Evolutionary conservation across 352 stramenopile genomes (phyloP).

Genomic region (Pythium oligandrum): DNA sequence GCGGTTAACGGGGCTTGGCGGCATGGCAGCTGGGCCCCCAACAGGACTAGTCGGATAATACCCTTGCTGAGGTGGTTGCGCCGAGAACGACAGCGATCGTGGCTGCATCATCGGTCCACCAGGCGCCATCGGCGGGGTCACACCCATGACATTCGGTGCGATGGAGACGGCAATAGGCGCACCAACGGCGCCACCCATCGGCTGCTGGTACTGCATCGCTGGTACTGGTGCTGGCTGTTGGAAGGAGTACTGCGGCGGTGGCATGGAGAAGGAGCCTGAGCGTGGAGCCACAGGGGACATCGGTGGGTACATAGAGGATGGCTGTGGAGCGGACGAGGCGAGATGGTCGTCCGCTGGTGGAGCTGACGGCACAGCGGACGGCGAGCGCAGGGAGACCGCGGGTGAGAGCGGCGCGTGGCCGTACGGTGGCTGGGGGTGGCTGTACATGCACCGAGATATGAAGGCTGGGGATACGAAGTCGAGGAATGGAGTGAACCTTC

Average conservation of each 20-base stretch:
- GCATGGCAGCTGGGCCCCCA: too few species aligned
- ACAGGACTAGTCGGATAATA: background rate
- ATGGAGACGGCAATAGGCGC: conserved; percentile 7
- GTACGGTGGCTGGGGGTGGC: too few species aligned
- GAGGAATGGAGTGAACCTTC: too few species aligned
- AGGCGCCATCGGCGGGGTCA: too few species aligned
- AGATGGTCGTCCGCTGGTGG: conserved; percentile 8
- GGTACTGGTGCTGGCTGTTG: background rate
- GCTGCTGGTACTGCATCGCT: conserved; percentile 6
- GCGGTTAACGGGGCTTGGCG: background rate
- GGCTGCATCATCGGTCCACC: background rate
- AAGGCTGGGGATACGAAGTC: too few species aligned
- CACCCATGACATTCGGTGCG: too few species aligned
- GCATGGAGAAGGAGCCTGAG: background rate
- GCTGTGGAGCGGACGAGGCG: background rate
- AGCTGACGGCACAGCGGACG: conserved; percentile 11
- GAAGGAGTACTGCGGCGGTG: background rate
- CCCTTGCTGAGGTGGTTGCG: conserved; percentile 2
- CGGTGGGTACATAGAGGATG: background rate
- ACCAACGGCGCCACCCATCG: conserved; percentile 4
- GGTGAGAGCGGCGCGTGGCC: too few species aligned
- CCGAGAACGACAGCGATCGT: background rate
- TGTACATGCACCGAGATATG: too few species aligned
- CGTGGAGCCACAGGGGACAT: background rate
- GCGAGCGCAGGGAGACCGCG: conserved; percentile 10